Evolutionary conservation across 352 stramenopile genomes (phyloP), one percentile per base, ranked within the genome.

Genomic region (Globisporangium takayamanum): DNA sequence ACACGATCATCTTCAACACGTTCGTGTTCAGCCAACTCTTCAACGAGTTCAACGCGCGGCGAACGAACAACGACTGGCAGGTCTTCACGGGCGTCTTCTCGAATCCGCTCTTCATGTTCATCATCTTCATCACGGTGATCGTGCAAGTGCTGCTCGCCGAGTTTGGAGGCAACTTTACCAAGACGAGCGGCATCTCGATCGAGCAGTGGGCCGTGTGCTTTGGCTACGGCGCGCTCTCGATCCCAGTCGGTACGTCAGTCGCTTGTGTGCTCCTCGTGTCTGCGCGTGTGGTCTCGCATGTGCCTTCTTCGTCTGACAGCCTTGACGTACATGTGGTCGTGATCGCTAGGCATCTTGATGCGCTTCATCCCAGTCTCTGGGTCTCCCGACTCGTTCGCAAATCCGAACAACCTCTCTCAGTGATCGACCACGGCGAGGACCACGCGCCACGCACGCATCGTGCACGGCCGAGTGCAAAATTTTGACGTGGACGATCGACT

Each of bases 1-100:
- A 97, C 72, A 98, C 96, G 5, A 76, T 99, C 51, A 85, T 99
- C 66, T 99, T 99, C 84, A 99, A 99, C 72, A 92, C 94, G 22
- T 99, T 99, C 69, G 96, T 99, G 7, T 98, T 99, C 62, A 88
- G 84, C 30, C 94, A 98, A 74, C 70, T 99, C 30, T 99, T 93
- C 60, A 93, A 93, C 64, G 84, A 93, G 56, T 89, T 93, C 66
- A 93, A 93, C 46, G 74, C 81, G 26, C 79, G 80, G 14, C 73
- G 68, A 36, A 97, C 98, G 59, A 93, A 97, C 69, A 96, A 98
- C 67, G 83, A 97, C 60, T 98, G 94, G 84, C 97, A 94, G 45
- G 86, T 99, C 20, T 98, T 99, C 72, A 73, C 65, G 5, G 94
- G 94, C 41, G 78, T 99, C 14, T 48, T 87, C 26, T 75, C 71